A percentile compares a stretch with the other conserved stretches of the same genome.
Evolutionary conservation across 1,284 basidiomycete genomes (phyloP).

Genomic region (Papiliotrema fonsecae): DNA sequence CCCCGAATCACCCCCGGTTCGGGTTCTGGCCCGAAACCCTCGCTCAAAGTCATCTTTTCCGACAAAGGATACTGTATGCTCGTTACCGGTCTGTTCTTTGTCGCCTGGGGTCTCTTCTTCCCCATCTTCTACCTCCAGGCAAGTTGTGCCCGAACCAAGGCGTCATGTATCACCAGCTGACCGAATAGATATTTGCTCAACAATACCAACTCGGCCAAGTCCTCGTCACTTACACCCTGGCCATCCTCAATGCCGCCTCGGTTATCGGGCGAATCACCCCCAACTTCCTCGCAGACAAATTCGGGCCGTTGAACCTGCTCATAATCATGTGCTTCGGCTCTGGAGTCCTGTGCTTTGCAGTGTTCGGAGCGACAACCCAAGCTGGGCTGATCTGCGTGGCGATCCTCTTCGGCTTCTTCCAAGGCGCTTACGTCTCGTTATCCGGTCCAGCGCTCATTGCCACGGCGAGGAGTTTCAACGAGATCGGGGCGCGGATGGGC

Average conservation of each 20-base stretch:
- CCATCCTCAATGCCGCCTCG: conserved; percentile 34
- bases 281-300: conserved; percentile 20
- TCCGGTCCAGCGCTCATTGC: conserved; percentile 23
- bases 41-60: conserved; percentile 18
- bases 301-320: conserved; percentile 34
- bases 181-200: conserved; percentile 26
- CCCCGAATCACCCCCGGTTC: conserved; percentile 13
- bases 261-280: conserved; percentile 23
- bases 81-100: conserved; percentile 21
- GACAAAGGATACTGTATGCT: conserved; percentile 25
- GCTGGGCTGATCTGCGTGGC: conserved; percentile 35
- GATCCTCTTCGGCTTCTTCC: conserved; percentile 40
- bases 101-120: conserved; percentile 32
- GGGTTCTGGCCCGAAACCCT: conserved; percentile 11
- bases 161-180: background rate
- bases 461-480: conserved; percentile 16
- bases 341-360: conserved; percentile 17
- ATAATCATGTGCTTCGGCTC: conserved; percentile 17
- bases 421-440: conserved; percentile 24
- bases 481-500: conserved; percentile 31
- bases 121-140: conserved; percentile 34
- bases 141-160: conserved; percentile 2
- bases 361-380: conserved; percentile 22
- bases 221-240: conserved; percentile 26
- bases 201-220: conserved; percentile 26